Evolutionary conservation across 2,329 filamentous ascomycete genomes (phyloP).

Genomic region (Penicillium palitans): DNA sequence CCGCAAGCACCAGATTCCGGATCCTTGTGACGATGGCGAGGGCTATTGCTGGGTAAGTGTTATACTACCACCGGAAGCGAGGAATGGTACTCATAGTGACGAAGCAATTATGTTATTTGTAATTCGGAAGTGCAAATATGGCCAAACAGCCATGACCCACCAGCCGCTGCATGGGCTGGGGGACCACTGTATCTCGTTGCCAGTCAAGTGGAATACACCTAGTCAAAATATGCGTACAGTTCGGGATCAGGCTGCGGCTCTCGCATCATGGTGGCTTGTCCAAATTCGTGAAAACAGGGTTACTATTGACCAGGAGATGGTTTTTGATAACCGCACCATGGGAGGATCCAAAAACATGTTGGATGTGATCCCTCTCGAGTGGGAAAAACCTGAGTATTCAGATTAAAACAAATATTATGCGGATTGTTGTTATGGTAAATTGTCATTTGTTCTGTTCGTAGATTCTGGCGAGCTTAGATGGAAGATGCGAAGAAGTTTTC

Average conservation of each 20-base stretch:
- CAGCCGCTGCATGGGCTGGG: neutral
- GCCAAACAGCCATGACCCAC: neutral
- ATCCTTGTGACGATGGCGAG: neutral
- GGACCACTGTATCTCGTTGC: slow-evolving; percentile 1
- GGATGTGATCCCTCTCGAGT: neutral
- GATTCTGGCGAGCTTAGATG: neutral
- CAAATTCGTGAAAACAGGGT: neutral
- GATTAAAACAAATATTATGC: neutral
- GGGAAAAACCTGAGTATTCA: neutral
- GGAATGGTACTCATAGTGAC: neutral
- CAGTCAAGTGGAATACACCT: neutral
- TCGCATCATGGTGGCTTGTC: neutral
- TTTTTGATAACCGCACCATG: neutral
- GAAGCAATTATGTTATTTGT: neutral
- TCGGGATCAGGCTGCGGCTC: neutral
- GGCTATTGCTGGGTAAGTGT: neutral
- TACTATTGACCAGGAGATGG: neutral
- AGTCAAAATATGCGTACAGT: neutral
- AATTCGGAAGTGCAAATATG: neutral
- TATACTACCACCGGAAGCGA: neutral
- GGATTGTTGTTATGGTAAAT: neutral
- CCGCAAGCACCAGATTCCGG: neutral
- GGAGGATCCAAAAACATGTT: neutral
- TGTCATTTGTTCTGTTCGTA: neutral
- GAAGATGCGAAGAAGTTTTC: neutral